These are phyloP conservation scores for Eucalyptus cloeziana DNA, from an alignment of 345 rosid genomes.

Conservation along the genomic window DNA sequence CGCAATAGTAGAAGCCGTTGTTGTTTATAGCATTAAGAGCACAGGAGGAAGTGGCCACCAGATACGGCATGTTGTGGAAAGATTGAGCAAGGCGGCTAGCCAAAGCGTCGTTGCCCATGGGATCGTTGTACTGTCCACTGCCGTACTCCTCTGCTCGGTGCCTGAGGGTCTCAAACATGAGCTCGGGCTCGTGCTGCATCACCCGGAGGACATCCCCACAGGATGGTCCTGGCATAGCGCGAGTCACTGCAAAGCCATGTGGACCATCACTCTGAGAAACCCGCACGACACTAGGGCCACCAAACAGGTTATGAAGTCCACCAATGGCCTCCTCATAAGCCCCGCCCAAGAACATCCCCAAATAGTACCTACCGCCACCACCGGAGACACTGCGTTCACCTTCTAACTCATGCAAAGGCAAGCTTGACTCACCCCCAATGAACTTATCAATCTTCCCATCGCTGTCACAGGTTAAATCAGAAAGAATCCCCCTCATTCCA, in stretches of 20 bases:
- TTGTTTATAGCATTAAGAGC: slow-evolving; percentile 49
- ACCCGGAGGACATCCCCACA: slow-evolving; percentile 83
- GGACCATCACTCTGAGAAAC: slow-evolving; percentile 93
- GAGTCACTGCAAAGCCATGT: slow-evolving; percentile 77
- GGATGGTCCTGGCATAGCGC: slow-evolving; percentile 78
- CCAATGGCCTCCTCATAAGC: slow-evolving; percentile 99
- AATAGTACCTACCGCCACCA: slow-evolving; percentile 34
- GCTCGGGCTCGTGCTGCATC: slow-evolving; percentile 95
- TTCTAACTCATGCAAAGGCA: slow-evolving; percentile 87
- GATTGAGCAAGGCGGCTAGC: slow-evolving; percentile 52
- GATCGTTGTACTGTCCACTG: slow-evolving; percentile 13
- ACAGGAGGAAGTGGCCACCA: slow-evolving; percentile 34
- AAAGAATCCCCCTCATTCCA: slow-evolving; percentile 51
- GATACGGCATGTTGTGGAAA: slow-evolving; percentile 92
- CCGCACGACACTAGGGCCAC: slow-evolving; percentile 85
- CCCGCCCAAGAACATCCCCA: slow-evolving; percentile 99
- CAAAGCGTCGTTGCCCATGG: slow-evolving; percentile 19
- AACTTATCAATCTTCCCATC: slow-evolving; percentile 88
- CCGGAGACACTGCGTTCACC: slow-evolving; percentile 16
- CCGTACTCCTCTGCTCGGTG: slow-evolving; percentile 65
- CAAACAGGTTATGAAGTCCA: slow-evolving; percentile 89
- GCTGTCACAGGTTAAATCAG: slow-evolving; percentile 90
- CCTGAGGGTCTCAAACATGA: slow-evolving; percentile 89
- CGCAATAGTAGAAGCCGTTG: slow-evolving; percentile 51
- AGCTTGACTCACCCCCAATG: slow-evolving; percentile 76